Evolutionary conservation across 164 flowering plant species (phyloP).

Genomic region (Kingdonia uniflora): DNA sequence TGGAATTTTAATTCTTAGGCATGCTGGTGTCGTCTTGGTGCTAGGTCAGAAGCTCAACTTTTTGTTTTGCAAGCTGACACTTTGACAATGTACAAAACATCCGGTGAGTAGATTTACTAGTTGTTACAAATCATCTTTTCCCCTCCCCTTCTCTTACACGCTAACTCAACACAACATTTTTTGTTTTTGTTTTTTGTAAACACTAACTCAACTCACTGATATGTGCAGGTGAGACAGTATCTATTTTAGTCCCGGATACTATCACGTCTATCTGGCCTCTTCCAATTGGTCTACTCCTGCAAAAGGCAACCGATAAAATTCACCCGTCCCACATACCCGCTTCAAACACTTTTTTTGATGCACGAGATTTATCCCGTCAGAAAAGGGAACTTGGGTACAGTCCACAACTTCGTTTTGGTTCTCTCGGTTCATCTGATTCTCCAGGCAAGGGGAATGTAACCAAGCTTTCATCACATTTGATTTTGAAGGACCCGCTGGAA

Average conservation of each 20-base stretch:
- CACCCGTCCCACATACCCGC: constrained; percentile 24
- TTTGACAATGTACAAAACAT: constrained; percentile 55
- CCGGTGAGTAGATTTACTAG: constrained; percentile 36
- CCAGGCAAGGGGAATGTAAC: constrained; percentile 28
- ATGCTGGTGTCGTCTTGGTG: constrained; percentile 84
- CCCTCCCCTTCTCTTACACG: neutral
- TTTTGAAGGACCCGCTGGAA: constrained; percentile 70
- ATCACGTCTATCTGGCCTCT: constrained; percentile 82
- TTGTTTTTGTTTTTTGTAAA: neutral
- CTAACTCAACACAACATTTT: neutral
- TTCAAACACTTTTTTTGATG: constrained; percentile 31
- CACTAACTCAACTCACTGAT: neutral
- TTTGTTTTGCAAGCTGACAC: constrained; percentile 61
- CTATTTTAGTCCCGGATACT: constrained; percentile 55
- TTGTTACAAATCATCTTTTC: neutral
- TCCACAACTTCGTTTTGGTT: constrained; percentile 27
- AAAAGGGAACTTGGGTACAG: constrained; percentile 56
- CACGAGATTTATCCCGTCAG: constrained; percentile 34
- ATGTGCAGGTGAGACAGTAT: constrained; percentile 59
- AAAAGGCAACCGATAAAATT: constrained; percentile 45
- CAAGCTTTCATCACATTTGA: constrained; percentile 61
- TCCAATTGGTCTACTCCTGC: constrained; percentile 86
- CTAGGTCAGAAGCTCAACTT: constrained; percentile 52
- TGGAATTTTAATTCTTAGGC: constrained; percentile 36
- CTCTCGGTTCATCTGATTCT: constrained; percentile 24